A percentile compares a stretch with the other conserved stretches of the same genome.
Evolutionary conservation across 2,329 filamentous ascomycete species (phyloP).

Genomic region (Sphaceloma murrayae): DNA sequence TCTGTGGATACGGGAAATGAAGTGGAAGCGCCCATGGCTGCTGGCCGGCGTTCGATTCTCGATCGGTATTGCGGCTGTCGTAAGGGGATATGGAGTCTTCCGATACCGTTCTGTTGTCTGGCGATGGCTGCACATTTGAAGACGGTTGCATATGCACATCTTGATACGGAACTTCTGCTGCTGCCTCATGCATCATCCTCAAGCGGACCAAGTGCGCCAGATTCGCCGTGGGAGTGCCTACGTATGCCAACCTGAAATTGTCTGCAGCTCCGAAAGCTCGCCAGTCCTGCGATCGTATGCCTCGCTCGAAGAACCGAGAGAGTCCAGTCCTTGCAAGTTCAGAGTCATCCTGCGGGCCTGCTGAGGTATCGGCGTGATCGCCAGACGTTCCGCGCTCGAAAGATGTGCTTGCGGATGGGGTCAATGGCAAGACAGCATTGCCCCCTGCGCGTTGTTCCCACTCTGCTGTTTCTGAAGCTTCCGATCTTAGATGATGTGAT

Average conservation of each 20-base stretch:
- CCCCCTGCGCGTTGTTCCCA: neutral
- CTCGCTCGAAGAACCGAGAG: conserved; percentile 4
- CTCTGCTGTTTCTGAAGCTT: neutral
- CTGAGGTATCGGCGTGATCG: neutral
- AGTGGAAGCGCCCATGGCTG: neutral
- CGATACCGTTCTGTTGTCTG: neutral
- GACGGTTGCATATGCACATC: too few relatives aligned
- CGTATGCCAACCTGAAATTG: conserved; percentile 3
- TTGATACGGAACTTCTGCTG: too few relatives aligned
- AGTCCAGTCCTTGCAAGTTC: conserved; percentile 10
- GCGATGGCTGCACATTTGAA: too few relatives aligned
- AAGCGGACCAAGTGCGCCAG: conserved; percentile 3
- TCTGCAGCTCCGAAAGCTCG: neutral
- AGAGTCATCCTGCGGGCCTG: neutral
- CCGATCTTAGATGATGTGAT: too few relatives aligned
- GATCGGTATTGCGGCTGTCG: neutral
- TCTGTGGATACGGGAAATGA: conserved; percentile 12
- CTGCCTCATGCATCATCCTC: conserved; percentile 1
- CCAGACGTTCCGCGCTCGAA: neutral
- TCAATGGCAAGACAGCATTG: too few relatives aligned
- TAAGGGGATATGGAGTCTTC: neutral
- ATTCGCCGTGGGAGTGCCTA: conserved; percentile 3
- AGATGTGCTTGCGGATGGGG: neutral
- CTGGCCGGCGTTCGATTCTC: neutral
- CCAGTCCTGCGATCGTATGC: conserved; percentile 1